These are phyloP conservation scores for Globisporangium heterothallicum DNA, from an alignment of 352 stramenopile genomes.

Conservation along the genomic window DNA sequence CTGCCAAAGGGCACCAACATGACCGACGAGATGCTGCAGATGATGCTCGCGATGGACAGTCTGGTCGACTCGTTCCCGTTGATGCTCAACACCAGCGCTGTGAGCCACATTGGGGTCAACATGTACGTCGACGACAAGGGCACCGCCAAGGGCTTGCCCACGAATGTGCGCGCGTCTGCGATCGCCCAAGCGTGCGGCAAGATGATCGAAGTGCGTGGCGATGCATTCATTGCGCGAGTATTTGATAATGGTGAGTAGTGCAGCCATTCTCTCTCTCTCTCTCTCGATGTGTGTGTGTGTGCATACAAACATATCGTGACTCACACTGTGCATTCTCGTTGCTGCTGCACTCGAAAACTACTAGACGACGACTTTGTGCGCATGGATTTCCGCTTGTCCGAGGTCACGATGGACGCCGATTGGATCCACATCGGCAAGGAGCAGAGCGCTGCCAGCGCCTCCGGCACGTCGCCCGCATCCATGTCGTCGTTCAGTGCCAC, in stretches of 20 bases:
- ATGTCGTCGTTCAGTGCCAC: slow-evolving; percentile 21
- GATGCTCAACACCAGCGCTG: slow-evolving; percentile 70
- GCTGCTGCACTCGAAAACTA: not conserved
- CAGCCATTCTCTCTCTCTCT: no score
- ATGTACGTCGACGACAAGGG: slow-evolving; percentile 91
- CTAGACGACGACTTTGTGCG: slow-evolving; percentile 78
- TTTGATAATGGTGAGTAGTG: slow-evolving; percentile 75
- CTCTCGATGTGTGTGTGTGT: not conserved
- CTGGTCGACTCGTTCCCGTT: slow-evolving; percentile 86
- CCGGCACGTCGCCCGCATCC: slow-evolving; percentile 22
- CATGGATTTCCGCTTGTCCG: slow-evolving; percentile 72
- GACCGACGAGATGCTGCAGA: slow-evolving; percentile 73
- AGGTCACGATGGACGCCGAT: slow-evolving; percentile 54
- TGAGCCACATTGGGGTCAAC: slow-evolving; percentile 74
- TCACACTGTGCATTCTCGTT: not conserved
- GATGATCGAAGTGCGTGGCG: slow-evolving; percentile 79
- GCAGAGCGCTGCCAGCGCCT: slow-evolving; percentile 28
- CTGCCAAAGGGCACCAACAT: slow-evolving; percentile 56
- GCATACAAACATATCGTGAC: not conserved
- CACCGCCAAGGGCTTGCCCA: slow-evolving; percentile 74
- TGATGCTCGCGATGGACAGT: slow-evolving; percentile 86
- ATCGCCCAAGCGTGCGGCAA: slow-evolving; percentile 80
- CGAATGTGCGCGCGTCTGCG: slow-evolving; percentile 72
- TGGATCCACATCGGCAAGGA: slow-evolving; percentile 66
- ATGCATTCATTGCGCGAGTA: slow-evolving; percentile 84